Conservation (phyloP, 2,329 filamentous ascomycete species). For the Fusarium lyarnte region DNA sequence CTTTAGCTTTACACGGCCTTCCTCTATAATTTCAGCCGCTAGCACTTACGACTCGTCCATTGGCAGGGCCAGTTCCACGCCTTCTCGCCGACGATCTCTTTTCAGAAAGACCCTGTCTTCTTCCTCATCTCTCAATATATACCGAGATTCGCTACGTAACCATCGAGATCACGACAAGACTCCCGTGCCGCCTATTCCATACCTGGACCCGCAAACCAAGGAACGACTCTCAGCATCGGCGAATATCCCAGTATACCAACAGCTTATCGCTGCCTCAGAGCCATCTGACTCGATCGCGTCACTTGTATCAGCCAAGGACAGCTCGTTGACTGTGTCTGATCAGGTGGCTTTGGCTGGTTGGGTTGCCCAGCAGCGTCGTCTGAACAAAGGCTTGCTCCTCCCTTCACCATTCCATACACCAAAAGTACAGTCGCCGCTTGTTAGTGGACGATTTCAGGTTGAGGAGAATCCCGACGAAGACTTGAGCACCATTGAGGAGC, state of each 20-base stretch:
- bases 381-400: not conserved
- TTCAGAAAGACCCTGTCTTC: slow-evolving; percentile 2
- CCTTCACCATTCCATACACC: not conserved
- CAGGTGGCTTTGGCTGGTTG: slow-evolving; percentile 20
- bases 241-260: not conserved
- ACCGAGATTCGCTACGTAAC: not conserved
- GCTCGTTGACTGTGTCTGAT: slow-evolving; percentile 5
- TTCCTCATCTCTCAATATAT: slow-evolving; percentile 4
- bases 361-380: slow-evolving; percentile 19
- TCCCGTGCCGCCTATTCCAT: not conserved
- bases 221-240: not conserved
- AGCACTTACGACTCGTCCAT: slow-evolving; percentile 13
- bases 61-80: not conserved
- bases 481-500: slow-evolving; percentile 23
- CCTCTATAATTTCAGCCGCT: slow-evolving; percentile 9
- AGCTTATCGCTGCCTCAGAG: not conserved
- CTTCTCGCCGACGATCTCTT: not conserved
- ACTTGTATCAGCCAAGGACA: not conserved
- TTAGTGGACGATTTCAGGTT: not conserved
- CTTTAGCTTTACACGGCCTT: slow-evolving; percentile 7
- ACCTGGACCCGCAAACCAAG: slow-evolving; percentile 4
- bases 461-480: not conserved
- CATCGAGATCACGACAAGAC: not conserved
- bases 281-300: not conserved
- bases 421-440: not conserved